Percentiles rank a stretch among this genome's conserved stretches.
phyloP scores from a whole-genome alignment of 345 rosid species.

The Luvunga scandens region DNA sequence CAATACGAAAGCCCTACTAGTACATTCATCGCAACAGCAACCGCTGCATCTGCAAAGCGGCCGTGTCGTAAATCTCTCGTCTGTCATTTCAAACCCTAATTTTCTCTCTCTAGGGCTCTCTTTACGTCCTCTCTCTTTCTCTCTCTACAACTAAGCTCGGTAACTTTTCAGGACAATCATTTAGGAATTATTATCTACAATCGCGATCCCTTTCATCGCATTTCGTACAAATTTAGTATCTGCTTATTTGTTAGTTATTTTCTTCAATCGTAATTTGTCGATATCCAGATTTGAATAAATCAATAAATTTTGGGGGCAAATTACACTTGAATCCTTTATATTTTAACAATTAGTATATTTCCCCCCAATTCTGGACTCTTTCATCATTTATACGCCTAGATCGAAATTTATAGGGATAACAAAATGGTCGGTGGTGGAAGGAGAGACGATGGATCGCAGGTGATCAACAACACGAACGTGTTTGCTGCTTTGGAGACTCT shows the following conservation, averaged over 20 bases:
- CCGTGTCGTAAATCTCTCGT: neutral
- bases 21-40: neutral
- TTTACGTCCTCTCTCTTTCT: neutral
- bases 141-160: neutral
- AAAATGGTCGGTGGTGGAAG: constrained; percentile 49
- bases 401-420: neutral
- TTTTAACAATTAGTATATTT: neutral
- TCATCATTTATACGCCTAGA: neutral
- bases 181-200: neutral
- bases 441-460: constrained; percentile 50
- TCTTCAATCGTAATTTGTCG: neutral
- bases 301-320: neutral
- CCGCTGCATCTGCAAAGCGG: neutral
- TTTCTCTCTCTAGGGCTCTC: neutral
- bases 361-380: neutral
- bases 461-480: constrained; percentile 52
- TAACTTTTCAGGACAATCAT: neutral
- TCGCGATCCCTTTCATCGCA: neutral
- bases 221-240: neutral
- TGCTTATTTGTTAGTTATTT: neutral
- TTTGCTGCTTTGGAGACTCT: constrained; percentile 59
- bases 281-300: neutral
- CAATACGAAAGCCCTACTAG: neutral
- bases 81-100: neutral
- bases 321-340: neutral